Percentiles rank a stretch among this genome's conserved stretches.
Conservation (phyloP, 257 asterid species). For the Solanum pimpinellifolium region DNA sequence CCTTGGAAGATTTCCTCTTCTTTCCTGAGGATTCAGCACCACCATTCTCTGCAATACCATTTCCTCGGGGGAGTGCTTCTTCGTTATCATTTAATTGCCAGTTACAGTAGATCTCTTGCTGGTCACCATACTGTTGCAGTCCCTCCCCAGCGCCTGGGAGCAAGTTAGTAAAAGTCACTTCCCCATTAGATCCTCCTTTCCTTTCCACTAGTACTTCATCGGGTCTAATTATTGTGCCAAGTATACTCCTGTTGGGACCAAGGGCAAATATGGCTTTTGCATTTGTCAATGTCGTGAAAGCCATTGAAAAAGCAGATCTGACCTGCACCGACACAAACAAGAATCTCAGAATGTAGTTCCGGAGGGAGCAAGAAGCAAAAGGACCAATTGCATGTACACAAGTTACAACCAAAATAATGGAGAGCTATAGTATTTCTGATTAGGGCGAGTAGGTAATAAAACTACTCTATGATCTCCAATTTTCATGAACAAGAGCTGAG, state of each 20-base stretch:
- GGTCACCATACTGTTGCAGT: slow-evolving; percentile 22
- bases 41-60: slow-evolving; percentile 5
- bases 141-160: slow-evolving; percentile 54
- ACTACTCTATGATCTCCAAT: not conserved
- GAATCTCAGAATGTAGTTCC: not conserved
- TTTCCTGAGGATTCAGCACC: slow-evolving; percentile 31
- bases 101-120: slow-evolving; percentile 55
- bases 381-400: not conserved
- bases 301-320: slow-evolving; percentile 86
- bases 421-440: not conserved
- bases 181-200: slow-evolving; percentile 66
- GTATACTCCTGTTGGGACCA: slow-evolving; percentile 66
- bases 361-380: not conserved
- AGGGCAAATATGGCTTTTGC: slow-evolving; percentile 41
- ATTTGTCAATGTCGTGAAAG: slow-evolving; percentile 57
- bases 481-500: not conserved
- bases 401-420: not conserved
- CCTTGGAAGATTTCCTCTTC: slow-evolving; percentile 41
- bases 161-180: slow-evolving; percentile 27
- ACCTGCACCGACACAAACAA: slow-evolving; percentile 34
- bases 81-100: slow-evolving; percentile 58
- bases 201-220: slow-evolving; percentile 71
- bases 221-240: slow-evolving; percentile 76
- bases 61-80: slow-evolving; percentile 60
- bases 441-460: not conserved